These are phyloP conservation scores for Adiantum capillusveneris DNA, from an alignment of 75 land plant species.

Conservation along the genomic window DNA sequence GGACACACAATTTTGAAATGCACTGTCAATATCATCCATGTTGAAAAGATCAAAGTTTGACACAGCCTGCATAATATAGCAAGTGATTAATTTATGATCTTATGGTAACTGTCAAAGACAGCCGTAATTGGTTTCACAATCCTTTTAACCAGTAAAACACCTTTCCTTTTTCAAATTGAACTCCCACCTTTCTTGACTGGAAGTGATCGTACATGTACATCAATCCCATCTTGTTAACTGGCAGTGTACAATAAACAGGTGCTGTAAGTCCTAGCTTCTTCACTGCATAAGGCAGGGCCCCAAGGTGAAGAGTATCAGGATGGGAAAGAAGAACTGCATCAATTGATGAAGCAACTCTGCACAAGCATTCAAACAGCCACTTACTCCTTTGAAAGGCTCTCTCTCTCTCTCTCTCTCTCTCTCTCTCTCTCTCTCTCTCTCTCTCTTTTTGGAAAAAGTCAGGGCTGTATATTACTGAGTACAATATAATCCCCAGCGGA, in stretches of 20 bases:
- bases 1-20: slow-evolving; percentile 61
- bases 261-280: slow-evolving; percentile 81
- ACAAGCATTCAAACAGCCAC: too few species aligned
- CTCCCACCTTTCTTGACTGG: slow-evolving; percentile 54
- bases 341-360: slow-evolving; percentile 68
- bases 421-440: too few species aligned
- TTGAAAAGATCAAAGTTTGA: slow-evolving; percentile 96
- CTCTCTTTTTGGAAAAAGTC: too few species aligned
- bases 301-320: slow-evolving; percentile 86
- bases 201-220: slow-evolving; percentile 94
- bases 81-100: background rate
- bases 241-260: slow-evolving; percentile 78
- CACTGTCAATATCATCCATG: slow-evolving; percentile 84
- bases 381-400: too few species aligned
- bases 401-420: too few species aligned
- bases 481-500: too few species aligned
- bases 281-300: slow-evolving; percentile 89
- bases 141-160: too few species aligned
- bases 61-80: slow-evolving; percentile 93
- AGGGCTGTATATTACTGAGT: too few species aligned
- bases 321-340: slow-evolving; percentile 92
- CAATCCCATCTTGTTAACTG: slow-evolving; percentile 77
- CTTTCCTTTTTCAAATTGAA: too few species aligned
- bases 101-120: background rate
- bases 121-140: too few species aligned